phyloP scores from a whole-genome alignment of 106 monocot genomes.

The Vanilla planifolia region DNA sequence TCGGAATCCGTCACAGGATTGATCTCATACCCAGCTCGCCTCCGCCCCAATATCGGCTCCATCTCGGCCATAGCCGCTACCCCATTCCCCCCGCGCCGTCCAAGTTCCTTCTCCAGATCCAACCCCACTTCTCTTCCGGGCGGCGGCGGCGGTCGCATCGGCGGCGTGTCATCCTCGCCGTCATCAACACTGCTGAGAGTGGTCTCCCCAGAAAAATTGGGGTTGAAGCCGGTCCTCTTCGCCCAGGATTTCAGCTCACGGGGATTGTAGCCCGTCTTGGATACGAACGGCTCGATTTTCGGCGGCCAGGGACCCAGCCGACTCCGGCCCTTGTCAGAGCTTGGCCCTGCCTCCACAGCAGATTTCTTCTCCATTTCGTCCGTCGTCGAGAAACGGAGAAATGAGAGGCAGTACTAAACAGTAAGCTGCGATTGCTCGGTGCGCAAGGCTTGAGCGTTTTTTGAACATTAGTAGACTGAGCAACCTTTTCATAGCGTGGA shows the following conservation, averaged over 20 bases:
- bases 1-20: slow-evolving; percentile 4
- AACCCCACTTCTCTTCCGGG: neutral
- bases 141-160: neutral
- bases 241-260: slow-evolving; percentile 90
- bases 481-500: too few species aligned
- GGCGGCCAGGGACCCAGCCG: slow-evolving; percentile 56
- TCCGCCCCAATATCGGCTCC: slow-evolving; percentile 30
- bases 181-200: slow-evolving; percentile 18
- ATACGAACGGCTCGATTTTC: slow-evolving; percentile 61
- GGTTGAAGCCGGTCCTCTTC: slow-evolving; percentile 75
- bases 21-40: slow-evolving; percentile 17
- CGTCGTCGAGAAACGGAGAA: neutral
- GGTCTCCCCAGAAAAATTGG: slow-evolving; percentile 65
- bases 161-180: neutral
- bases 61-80: slow-evolving; percentile 13
- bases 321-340: slow-evolving; percentile 20
- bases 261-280: slow-evolving; percentile 60
- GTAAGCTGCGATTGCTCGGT: too few species aligned
- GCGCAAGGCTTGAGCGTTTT: too few species aligned
- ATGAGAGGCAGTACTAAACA: too few species aligned
- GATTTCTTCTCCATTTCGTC: neutral
- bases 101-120: slow-evolving; percentile 6
- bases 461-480: too few species aligned
- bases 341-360: neutral
- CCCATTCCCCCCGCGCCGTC: neutral